A percentile compares a stretch with the other conserved stretches of the same genome.
phyloP scores from a whole-genome alignment of 352 stramenopile genomes.

The Globisporangium ultimum region DNA sequence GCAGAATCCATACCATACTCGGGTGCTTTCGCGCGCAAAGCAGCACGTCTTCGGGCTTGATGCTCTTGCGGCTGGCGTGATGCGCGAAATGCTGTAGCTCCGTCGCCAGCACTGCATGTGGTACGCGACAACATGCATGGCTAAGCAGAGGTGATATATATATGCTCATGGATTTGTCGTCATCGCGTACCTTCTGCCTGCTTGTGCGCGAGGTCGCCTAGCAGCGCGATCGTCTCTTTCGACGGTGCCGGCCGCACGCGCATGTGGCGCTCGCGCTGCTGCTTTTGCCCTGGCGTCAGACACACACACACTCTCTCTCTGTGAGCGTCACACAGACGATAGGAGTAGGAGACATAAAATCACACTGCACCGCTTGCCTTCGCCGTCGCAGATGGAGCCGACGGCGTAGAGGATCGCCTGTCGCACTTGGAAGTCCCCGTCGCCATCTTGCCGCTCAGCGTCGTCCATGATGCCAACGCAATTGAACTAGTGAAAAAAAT shows the following conservation, averaged over 20 bases:
- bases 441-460: neutral
- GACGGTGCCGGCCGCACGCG: constrained; percentile 42
- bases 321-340: neutral
- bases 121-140: too few species aligned
- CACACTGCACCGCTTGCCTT: constrained; percentile 24
- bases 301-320: neutral
- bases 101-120: constrained; percentile 53
- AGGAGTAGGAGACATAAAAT: neutral
- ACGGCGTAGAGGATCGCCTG: constrained; percentile 68
- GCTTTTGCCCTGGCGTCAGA: constrained; percentile 34
- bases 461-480: neutral
- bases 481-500: too few species aligned
- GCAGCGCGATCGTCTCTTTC: constrained; percentile 59
- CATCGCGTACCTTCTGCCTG: constrained; percentile 46
- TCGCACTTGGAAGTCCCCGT: constrained; percentile 63
- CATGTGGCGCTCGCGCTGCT: constrained; percentile 39
- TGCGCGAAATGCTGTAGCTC: constrained; percentile 75
- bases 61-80: constrained; percentile 68
- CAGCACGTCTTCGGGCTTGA: constrained; percentile 69
- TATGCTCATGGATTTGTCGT: neutral
- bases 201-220: constrained; percentile 66
- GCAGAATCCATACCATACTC: constrained; percentile 28
- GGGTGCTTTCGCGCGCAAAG: constrained; percentile 65
- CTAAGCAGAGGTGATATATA: neutral
- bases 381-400: constrained; percentile 61